phyloP scores from a whole-genome alignment of 2,329 filamentous ascomycete genomes.

The Trichoderma arundinaceum region DNA sequence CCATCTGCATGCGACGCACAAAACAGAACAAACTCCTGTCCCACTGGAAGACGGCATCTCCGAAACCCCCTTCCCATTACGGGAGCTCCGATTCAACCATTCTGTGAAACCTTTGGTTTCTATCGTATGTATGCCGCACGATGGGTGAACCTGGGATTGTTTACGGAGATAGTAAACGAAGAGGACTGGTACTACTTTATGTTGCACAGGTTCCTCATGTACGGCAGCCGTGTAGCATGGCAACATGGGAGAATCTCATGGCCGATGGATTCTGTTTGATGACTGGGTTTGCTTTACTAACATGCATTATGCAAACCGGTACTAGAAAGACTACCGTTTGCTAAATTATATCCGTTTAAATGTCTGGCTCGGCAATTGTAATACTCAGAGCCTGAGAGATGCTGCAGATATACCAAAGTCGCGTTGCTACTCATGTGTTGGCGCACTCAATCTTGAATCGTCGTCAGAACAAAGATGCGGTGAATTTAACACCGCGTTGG shows the following conservation, averaged over 20 bases:
- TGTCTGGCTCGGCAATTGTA: too few relatives aligned
- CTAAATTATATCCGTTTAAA: too few relatives aligned
- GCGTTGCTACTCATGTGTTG: neutral
- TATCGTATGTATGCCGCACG: neutral
- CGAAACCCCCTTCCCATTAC: constrained; percentile 6
- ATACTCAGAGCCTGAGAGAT: too few relatives aligned
- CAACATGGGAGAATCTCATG: too few relatives aligned
- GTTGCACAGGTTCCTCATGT: neutral
- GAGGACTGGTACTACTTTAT: neutral
- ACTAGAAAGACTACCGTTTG: too few relatives aligned
- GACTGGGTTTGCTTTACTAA: too few relatives aligned
- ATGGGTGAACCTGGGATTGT: neutral
- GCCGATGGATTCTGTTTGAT: neutral
- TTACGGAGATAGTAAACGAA: neutral
- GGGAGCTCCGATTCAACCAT: neutral
- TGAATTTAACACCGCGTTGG: too few relatives aligned
- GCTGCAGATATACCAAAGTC: neutral
- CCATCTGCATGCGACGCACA: neutral
- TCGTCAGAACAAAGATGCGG: neutral
- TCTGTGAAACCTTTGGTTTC: neutral
- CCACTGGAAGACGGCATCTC: constrained; percentile 8
- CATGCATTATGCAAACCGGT: too few relatives aligned
- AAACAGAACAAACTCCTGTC: neutral
- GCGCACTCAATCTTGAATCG: neutral
- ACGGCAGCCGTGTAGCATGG: too few relatives aligned